Evolutionary conservation across 1,284 basidiomycete genomes (phyloP), one percentile per base, ranked within the genome.

Genomic region (Cerioporus squamosus): DNA sequence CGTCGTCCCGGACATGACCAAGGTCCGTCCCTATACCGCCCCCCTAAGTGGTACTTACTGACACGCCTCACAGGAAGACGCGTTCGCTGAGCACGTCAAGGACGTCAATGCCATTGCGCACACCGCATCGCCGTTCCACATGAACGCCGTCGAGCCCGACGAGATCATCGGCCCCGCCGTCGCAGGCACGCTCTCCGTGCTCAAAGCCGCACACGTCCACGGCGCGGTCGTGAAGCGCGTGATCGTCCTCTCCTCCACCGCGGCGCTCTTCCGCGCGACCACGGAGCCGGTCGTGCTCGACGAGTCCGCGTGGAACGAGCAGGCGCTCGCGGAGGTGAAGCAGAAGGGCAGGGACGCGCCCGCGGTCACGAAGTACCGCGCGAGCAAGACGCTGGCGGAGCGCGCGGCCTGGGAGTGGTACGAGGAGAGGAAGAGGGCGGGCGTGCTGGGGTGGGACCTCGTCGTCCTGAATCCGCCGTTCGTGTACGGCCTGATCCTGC

Each of bases 311-410:
- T 94, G 91, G 91, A 90, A 93, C 74, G 71, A 82, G 10, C 74
- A 78, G 40, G 77, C 81, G 3, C 72, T 83, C 18, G 70, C 77
- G 24, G 74, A 80, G 42, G 75, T 86, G 20, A 78, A 82, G 66
- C 73, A 81, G 64, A 77, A 81, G 49, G 86, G 87, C 5, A 71
- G 71, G 22, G 76, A 80, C 15, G 82, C 85, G 1, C 51, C 71
- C 1, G 66, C 64, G 4, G 58, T 70, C 8, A 66, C 71, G 38
- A 85, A 82, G 66, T 90, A 90, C 68, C 72, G 77, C 48, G 82
- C 80, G 22, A 83, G 81, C 24, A 93, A 94, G 77, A 84, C 82
- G 4, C 75, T 93, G 2, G 89, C 91, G 4, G 91, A 94, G 70
- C 76, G 72, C 65, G 79, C 79, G 22, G 82, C 82, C 5, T 86